Base-by-base conservation (phyloP, 1,284 basidiomycete species). In the Ceratorhiza oryzae-sativae region DNA sequence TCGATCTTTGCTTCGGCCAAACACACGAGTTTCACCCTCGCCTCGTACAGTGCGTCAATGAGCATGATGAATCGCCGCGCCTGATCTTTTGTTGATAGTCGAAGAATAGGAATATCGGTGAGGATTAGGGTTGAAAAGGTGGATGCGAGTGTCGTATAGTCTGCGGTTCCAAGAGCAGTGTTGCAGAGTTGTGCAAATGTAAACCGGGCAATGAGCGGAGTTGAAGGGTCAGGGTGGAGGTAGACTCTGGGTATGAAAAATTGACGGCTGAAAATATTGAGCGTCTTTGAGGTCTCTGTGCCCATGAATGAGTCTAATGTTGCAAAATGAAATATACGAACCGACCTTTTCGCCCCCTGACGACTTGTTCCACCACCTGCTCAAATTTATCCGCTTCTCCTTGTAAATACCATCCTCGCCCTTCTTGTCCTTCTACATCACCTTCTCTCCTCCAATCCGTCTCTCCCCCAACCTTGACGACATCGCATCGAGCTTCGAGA, bases 41-140 rank as follows among this genome's bases (percentile, higher is more conserved):
- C 79, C 79, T 85, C 82, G 79, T 88, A 88, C 2, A 91, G 80
- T 0, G 90, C 89, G 76, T 91, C 90, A 48, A 91, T 85, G 65
- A 91, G 83, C 13, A 88, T 90, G 77, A 91, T 91, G 78, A 91
- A 85, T 2, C 89, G 81, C 12, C 89, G 80, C 2, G 89, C 90
- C 79, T 91, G 87, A 78, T 92, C 89, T 81, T 91, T 92, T 42
- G 82, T 81, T 12, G 84, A 82, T 2, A 90, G 80, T 13, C 82
- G 83, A 1, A 91, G 82, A 34, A 87, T 76, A 0, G 89, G 89
- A 20, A 91, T 84, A 41, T 84, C 80, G 58, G 86, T 86, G 67
- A 92, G 82, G 74, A 86, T 83, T 70, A 91, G 80, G 0, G 86
- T 88, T 71, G 84, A 82, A 75, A 84, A 90, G 1, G 82, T 84